Evolutionary conservation across 352 stramenopile genomes (phyloP).

Genomic region (Phytophthora melonis): DNA sequence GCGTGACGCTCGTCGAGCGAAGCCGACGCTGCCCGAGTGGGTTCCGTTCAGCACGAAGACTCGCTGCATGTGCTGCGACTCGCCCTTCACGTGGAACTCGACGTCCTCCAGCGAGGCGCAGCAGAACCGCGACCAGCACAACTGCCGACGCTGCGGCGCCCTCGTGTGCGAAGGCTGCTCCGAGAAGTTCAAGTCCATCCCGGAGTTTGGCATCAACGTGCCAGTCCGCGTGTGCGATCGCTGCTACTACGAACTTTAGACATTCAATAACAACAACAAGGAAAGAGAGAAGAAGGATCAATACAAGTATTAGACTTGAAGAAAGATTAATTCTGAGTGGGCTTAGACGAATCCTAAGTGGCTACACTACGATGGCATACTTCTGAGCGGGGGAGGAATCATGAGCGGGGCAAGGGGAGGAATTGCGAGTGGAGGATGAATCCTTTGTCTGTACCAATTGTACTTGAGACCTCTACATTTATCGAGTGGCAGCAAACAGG

Average conservation of each 20-base stretch:
- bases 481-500: no score
- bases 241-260: constrained; percentile 85
- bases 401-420: no score
- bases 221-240: constrained; percentile 87
- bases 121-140: constrained; percentile 91
- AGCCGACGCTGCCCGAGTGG: constrained; percentile 70
- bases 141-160: constrained; percentile 84
- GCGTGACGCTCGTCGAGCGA: constrained; percentile 70
- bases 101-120: constrained; percentile 91
- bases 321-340: no score
- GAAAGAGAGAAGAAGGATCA: constrained; percentile 1
- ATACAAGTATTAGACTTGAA: neutral
- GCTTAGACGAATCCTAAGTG: no score
- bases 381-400: no score
- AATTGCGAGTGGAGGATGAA: no score
- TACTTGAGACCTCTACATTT: no score
- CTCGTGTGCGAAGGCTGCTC: constrained; percentile 90
- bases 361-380: no score
- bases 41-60: constrained; percentile 85
- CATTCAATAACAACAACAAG: neutral
- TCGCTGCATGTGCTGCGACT: constrained; percentile 90
- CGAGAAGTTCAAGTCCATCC: constrained; percentile 86
- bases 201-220: constrained; percentile 87
- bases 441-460: no score
- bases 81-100: constrained; percentile 91